Base-by-base conservation (phyloP, 768 basidiomycete genomes). In the Agrocybe pediades region DNA sequence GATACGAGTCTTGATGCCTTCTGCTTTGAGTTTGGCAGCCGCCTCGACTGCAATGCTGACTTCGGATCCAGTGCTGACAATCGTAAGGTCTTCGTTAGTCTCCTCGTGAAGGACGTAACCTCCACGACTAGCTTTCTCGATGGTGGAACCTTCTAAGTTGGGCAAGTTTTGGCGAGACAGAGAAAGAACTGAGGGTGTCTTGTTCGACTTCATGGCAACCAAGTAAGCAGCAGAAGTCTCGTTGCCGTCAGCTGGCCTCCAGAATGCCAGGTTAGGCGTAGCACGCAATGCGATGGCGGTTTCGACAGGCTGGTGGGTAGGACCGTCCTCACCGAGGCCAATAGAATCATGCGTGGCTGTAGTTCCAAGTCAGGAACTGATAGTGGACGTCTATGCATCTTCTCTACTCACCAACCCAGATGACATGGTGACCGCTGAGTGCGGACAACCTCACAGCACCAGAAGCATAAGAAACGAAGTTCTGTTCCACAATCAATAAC, bases 281-380 rank as follows among this genome's bases (percentile, higher is more conserved):
- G 95, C 89, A 60, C 95, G 90, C 70, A 97, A 78, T 71, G 88
- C 90, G 41, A 83, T 85, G 55, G 82, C 89, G 25, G 92, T 93
- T 75, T 97, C 95, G 46, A 97, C 79, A 49, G 95, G 95, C 71
- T 97, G 95, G 70, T 98, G 95, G 27, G 95, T 98, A 46, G 95
- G 95, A 23, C 95, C 95, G 61, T 97, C 95, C 70, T 97, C 94
- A 61, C 91, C 90, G 39, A 80, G 86, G 72, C 93, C 92, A 64
- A 96, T 95, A 41, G 90, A 93, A 69, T 97, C 95, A 74, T 98
- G 95, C 48, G 95, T 97, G 20, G 92, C 94, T 89, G 21, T 40
- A 2, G n/a, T 53, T 33, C 17, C 24, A 15, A 9, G 46, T 52
- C 39, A 24, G 53, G 54, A 23, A 53, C n/a, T 2, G 43, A 8